Conservation (phyloP, 148 eudicot species). For the Spergularia marina region DNA sequence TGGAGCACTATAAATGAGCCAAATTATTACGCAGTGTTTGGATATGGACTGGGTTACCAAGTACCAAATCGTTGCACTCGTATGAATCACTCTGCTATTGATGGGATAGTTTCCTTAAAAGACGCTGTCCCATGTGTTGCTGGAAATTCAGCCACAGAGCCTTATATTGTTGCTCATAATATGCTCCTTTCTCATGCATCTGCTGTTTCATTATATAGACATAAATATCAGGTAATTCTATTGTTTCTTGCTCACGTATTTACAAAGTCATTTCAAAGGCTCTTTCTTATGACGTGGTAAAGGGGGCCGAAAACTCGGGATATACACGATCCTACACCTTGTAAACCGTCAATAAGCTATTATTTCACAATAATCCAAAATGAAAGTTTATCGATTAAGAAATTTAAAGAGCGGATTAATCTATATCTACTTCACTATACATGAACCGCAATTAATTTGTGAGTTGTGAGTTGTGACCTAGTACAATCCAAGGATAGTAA, state of each 20-base stretch:
- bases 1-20: slow-evolving; percentile 17
- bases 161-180: slow-evolving; percentile 18
- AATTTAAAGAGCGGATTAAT: no score
- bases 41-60: not conserved
- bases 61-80: not conserved
- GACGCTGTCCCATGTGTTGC: not conserved
- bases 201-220: slow-evolving; percentile 1
- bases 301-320: no score
- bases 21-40: slow-evolving; percentile 1
- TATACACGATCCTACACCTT: no score
- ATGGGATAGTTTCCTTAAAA: not conserved
- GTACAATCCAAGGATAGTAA: no score
- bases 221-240: slow-evolving; percentile 6
- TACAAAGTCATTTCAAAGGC: no score
- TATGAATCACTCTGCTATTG: not conserved
- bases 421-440: no score
- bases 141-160: slow-evolving; percentile 7
- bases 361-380: not conserved
- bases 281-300: no score
- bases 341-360: no score
- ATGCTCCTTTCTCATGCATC: slow-evolving; percentile 18
- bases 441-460: no score
- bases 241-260: not conserved
- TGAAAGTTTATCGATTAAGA: no score
- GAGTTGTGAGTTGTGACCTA: no score